These are phyloP conservation scores for Madurella fahalii DNA, from an alignment of 2,329 filamentous ascomycete species.

Conservation along the genomic window DNA sequence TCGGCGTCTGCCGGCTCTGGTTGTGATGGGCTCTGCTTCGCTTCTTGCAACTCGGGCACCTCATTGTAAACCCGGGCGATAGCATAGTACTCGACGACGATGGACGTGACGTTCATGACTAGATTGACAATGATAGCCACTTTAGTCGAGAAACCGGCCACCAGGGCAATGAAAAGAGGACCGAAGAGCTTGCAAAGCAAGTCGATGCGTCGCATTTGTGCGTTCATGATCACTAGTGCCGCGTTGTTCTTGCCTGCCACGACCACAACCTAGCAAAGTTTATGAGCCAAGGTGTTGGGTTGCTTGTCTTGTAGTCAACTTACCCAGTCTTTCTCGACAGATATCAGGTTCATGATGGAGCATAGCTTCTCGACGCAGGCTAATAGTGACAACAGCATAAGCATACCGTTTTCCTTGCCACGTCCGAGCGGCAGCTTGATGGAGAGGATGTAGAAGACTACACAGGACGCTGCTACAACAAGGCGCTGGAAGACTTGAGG, in stretches of 20 bases:
- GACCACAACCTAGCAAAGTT: conserved; percentile 36
- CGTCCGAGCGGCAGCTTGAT: conserved; percentile 31
- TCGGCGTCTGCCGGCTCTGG: background rate
- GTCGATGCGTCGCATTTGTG: conserved; percentile 54
- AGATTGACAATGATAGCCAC: conserved; percentile 45
- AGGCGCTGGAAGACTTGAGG: conserved; percentile 31
- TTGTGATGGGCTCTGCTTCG: background rate
- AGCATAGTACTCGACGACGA: conserved; percentile 34
- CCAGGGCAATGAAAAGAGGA: conserved; percentile 48
- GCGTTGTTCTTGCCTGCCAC: conserved; percentile 39
- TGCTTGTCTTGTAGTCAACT: background rate
- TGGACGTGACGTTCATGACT: conserved; percentile 43
- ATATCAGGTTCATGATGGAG: conserved; percentile 60
- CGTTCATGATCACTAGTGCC: conserved; percentile 37
- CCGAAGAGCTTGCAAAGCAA: conserved; percentile 53
- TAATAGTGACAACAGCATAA: conserved; percentile 43
- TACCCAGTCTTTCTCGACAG: conserved; percentile 67
- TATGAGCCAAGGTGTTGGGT: background rate
- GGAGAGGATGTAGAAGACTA: conserved; percentile 35
- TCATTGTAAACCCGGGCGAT: conserved; percentile 26
- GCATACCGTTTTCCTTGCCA: conserved; percentile 27
- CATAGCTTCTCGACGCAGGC: conserved; percentile 66
- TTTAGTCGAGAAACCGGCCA: conserved; percentile 42
- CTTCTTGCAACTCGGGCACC: conserved; percentile 7
- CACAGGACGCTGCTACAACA: conserved; percentile 45